Evolutionary conservation across 2,329 filamentous ascomycete species (phyloP), one percentile per base, ranked within the genome.

Genomic region (Mariannaea sp.): DNA sequence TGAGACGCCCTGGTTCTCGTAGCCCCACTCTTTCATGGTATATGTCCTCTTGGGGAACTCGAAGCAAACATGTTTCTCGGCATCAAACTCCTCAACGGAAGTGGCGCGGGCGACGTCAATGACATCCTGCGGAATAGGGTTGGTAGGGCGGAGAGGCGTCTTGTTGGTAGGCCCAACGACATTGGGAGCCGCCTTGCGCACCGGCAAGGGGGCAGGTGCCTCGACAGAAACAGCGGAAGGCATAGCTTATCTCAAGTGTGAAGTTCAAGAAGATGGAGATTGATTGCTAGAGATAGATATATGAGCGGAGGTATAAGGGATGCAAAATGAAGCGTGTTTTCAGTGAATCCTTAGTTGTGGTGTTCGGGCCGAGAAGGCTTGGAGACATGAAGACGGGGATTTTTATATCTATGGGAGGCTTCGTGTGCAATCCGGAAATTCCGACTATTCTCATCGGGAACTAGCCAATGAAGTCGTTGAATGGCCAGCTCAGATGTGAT

Each of bases 1-100:
- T 2, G 85, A 88, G 24, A 88, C 76, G 5, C 84, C 85, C 45
- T 72, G 74, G 44, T 77, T 75, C 27, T 81, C 75, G 35, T 75
- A 81, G 79, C 1, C 81, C 83, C 40, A 88, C 22, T 87, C 84
- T 61, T 80, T 76, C 84, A 88, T 88, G 14, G 75, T 81, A 60
- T 82, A 71, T 38, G 82, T 71, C 56, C 80, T 77, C 12, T 77
- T 72, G 9, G 80, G 77, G 12, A 76, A 66, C 46, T 77, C 72
- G 67, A 78, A 85, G 19, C 70, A 70, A 14, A 88, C 68, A 64
- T 88, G 85, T 65, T 77, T 80, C 30, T 70, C 62, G 2, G 83
- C 77, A 44, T 82, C 71, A 63, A 88, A 88, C 3, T 46, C 27
- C 1, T 46, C 42, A 3, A 38, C 51, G 7, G 26, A 12, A 7